Conservation (phyloP, 1,284 basidiomycete genomes). For the Paramarasmius palmivorus region DNA sequence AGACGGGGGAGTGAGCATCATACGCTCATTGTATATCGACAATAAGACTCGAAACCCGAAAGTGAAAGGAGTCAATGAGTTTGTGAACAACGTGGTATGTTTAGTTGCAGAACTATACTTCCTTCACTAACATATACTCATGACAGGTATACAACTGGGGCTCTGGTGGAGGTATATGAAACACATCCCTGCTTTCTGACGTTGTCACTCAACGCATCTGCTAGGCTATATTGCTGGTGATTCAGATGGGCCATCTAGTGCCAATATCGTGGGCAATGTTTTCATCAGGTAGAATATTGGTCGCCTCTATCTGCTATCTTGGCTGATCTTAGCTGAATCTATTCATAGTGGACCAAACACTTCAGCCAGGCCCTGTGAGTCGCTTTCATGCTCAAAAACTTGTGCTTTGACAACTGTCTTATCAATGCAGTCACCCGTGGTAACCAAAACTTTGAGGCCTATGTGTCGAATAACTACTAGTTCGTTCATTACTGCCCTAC, state of each 20-base stretch:
- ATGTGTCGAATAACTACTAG: slow-evolving; percentile 34
- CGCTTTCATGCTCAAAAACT: not conserved
- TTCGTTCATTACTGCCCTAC: not conserved
- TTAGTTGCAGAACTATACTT: too few species aligned
- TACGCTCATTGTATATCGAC: slow-evolving; percentile 36
- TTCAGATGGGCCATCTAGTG: slow-evolving; percentile 31
- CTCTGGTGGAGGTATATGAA: slow-evolving; percentile 24
- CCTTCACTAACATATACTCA: too few species aligned
- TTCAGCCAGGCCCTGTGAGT: slow-evolving; percentile 26
- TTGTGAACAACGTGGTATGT: slow-evolving; percentile 36
- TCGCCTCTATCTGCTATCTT: not conserved
- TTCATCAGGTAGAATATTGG: slow-evolving; percentile 41
- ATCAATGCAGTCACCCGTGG: slow-evolving; percentile 32
- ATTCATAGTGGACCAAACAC: slow-evolving; percentile 26
- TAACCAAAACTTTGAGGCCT: slow-evolving; percentile 38
- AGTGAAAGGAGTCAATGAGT: slow-evolving; percentile 39
- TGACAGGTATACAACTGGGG: slow-evolving; percentile 38
- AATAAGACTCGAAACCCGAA: slow-evolving; percentile 40
- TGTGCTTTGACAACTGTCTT: not conserved
- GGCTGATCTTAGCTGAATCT: not conserved
- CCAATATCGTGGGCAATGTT: slow-evolving; percentile 36
- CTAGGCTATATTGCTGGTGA: slow-evolving; percentile 37
- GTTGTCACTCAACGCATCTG: too few species aligned
- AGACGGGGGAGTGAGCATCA: slow-evolving; percentile 37
- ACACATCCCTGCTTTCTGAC: too few species aligned